Percentiles rank a stretch among this genome's conserved stretches.
These are phyloP conservation scores for Leccinum variabile DNA, from an alignment of 1,284 basidiomycete species.

Conservation along the genomic window DNA sequence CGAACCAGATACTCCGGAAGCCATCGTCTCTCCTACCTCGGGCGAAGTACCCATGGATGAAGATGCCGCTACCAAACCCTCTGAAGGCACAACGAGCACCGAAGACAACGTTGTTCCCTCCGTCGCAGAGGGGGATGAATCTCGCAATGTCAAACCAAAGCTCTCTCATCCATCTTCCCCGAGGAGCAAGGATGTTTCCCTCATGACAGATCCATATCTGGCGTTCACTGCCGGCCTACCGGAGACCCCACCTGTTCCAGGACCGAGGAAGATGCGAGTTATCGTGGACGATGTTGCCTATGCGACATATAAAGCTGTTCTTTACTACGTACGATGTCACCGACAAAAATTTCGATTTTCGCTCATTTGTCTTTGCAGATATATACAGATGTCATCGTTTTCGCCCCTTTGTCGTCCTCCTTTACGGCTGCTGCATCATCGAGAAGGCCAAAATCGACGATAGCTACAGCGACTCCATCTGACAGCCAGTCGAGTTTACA, in stretches of 20 bases:
- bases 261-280: conserved; percentile 56
- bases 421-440: conserved; percentile 40
- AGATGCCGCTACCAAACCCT: conserved; percentile 4
- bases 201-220: conserved; percentile 17
- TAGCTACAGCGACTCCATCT: conserved; percentile 35
- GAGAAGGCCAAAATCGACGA: conserved; percentile 19
- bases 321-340: conserved; percentile 69
- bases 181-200: conserved; percentile 27
- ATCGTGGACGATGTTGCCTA: conserved; percentile 79
- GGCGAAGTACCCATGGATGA: conserved; percentile 12
- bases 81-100: conserved; percentile 7
- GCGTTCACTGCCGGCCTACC: background rate
- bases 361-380: conserved; percentile 46
- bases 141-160: conserved; percentile 37
- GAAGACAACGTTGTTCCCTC: conserved; percentile 1
- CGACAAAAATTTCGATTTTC: background rate
- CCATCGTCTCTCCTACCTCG: background rate
- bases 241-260: conserved; percentile 21
- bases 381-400: conserved; percentile 83
- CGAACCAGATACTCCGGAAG: conserved; percentile 26
- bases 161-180: conserved; percentile 36
- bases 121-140: conserved; percentile 14
- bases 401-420: conserved; percentile 80
- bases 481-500: conserved; percentile 39
- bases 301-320: conserved; percentile 77